Base-by-base conservation (phyloP, 192 early-diverging fungal species). In the Coemansia sp. region DNA sequence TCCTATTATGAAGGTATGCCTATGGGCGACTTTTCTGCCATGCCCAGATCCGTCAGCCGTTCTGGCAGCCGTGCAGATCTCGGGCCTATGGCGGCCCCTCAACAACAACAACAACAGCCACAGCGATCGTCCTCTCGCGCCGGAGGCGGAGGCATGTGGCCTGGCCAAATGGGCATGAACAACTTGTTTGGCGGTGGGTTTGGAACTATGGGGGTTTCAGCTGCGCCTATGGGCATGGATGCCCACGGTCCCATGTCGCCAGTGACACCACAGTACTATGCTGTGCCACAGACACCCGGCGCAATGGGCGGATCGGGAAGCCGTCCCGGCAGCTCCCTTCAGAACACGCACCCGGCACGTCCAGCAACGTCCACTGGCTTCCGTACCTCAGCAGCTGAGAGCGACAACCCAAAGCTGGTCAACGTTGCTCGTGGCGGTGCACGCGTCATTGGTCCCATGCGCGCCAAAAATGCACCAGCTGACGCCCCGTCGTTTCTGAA, bases 401-500 rank as follows among this genome's bases (percentile, higher is more conserved):
- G 54, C 28, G 65, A 69, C 18, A 57, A 26, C 42, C 73, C 66
- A 2, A 47, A 66, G 40, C 53, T 69, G 6, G 66, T 76, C 45
- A 76, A 76, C 26, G 73, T 76, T 21, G 67, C 66, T 20, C 73
- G 73, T 21, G 73, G 73, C 42, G 73, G 73, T 14, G 73, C 73
- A 15, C 66, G 73, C 28, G 73, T 76, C 17, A 76, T 76, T 26
- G 73, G 73, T 15, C 73, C 73, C 0, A 66, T 69, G 66, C 73
- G 73, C 12, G 59, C 62, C 37, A 75, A 64, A 59, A 36, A 38
- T 21, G 40, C 58, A 18, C 16, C 62, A 5, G 16, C 42, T 14
- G 59, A 62, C 8, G 51, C 45, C 6, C 71, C 65, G 8, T 50
- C 71, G 0, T 69, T 69, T 51, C 59, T 76, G 30, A 76, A 76